phyloP scores from a whole-genome alignment of 1,284 basidiomycete genomes.

The Ganoderma leucocontextum region DNA sequence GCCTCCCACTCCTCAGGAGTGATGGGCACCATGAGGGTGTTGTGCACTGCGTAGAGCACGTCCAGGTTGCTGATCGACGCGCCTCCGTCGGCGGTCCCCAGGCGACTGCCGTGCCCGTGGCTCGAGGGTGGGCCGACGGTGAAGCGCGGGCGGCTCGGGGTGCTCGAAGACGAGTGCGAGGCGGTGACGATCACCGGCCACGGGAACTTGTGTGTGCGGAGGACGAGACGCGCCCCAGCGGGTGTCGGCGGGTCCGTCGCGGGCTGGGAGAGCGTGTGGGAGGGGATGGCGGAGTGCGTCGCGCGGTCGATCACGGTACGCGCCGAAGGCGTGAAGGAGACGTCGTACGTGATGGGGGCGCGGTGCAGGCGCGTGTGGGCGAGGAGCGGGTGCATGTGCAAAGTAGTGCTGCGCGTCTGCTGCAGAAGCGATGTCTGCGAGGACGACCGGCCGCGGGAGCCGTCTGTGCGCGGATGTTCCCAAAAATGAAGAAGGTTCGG shows the following conservation, averaged over 20 bases:
- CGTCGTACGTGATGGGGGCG: conserved; percentile 69
- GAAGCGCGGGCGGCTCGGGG: conserved; percentile 38
- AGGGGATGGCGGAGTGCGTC: conserved; percentile 61
- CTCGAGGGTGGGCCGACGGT: conserved; percentile 42
- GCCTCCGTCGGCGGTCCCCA: conserved; percentile 39
- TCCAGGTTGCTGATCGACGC: conserved; percentile 65
- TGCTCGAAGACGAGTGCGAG: conserved; percentile 25
- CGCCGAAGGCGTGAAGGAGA: conserved; percentile 63
- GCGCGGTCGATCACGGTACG: conserved; percentile 64
- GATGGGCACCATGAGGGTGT: conserved; percentile 61
- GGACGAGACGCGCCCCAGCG: conserved; percentile 57
- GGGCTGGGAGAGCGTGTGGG: conserved; percentile 65
- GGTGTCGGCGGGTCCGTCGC: conserved; percentile 66
- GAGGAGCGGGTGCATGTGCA: conserved; percentile 71
- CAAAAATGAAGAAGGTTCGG: neutral
- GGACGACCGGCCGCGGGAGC: conserved; percentile 33
- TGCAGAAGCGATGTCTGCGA: conserved; percentile 42
- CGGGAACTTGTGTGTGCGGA: conserved; percentile 66
- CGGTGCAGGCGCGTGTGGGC: conserved; percentile 60
- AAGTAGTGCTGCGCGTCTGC: conserved; percentile 49
- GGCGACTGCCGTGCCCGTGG: conserved; percentile 29
- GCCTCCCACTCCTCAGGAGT: conserved; percentile 71
- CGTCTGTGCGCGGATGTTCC: conserved; percentile 21
- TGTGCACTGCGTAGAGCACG: conserved; percentile 66
- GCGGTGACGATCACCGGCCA: conserved; percentile 62